A percentile compares a stretch with the other conserved stretches of the same genome.
Evolutionary conservation across 2,329 filamentous ascomycete species (phyloP).

Genomic region (Penicillium sp.): DNA sequence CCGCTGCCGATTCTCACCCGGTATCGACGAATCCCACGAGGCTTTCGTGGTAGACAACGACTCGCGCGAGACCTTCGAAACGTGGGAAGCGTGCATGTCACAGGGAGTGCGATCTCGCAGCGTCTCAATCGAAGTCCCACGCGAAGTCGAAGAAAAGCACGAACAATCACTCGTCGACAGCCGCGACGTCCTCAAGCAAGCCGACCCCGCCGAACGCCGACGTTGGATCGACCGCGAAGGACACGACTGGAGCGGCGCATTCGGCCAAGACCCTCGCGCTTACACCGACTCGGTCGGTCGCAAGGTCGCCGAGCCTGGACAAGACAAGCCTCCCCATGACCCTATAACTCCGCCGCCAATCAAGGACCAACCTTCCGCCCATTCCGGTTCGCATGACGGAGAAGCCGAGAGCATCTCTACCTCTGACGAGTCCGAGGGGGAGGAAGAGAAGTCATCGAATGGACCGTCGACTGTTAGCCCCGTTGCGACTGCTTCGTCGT

Average conservation of each 20-base stretch:
- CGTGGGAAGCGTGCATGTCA: constrained; percentile 86
- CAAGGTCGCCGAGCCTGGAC: constrained; percentile 57
- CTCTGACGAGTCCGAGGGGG: constrained; percentile 9
- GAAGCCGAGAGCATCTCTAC: constrained; percentile 21
- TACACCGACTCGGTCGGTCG: constrained; percentile 54
- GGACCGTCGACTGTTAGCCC: constrained; percentile 20
- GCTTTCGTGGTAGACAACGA: constrained; percentile 83
- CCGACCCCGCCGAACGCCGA: constrained; percentile 63
- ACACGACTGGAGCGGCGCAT: constrained; percentile 82
- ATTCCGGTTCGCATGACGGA: constrained; percentile 9
- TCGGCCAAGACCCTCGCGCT: constrained; percentile 70
- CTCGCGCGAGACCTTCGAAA: constrained; percentile 87
- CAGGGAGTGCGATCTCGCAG: constrained; percentile 76
- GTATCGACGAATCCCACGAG: constrained; percentile 82
- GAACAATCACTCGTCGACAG: constrained; percentile 76
- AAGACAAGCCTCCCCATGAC: constrained; percentile 52
- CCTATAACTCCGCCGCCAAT: constrained; percentile 49
- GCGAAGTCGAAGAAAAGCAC: constrained; percentile 71
- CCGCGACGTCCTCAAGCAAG: constrained; percentile 74
- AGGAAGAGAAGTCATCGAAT: constrained; percentile 1
- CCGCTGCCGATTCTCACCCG: constrained; percentile 78
- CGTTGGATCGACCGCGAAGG: constrained; percentile 78
- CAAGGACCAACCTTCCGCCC: constrained; percentile 11
- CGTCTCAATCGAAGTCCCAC: constrained; percentile 72
- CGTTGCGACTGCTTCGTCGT: constrained; percentile 15